A percentile compares a stretch with the other conserved stretches of the same genome.
Conservation (phyloP, 805 yeast genomes). For the Pichia deserticola region DNA sequence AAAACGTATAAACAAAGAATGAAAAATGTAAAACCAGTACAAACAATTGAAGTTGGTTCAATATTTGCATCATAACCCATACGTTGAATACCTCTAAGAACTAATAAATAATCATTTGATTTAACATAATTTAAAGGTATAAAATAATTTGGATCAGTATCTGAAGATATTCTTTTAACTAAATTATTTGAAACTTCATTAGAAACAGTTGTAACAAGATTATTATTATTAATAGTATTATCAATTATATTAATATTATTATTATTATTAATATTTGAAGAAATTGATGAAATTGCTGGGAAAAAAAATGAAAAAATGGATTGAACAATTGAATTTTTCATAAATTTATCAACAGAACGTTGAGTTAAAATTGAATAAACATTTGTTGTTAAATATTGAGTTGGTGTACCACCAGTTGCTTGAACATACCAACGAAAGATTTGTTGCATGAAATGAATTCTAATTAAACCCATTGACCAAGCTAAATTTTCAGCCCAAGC, state of each 20-base stretch:
- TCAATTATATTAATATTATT: too few relatives aligned
- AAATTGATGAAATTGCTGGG: slow-evolving; percentile 8
- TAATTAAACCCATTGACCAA: slow-evolving; percentile 91
- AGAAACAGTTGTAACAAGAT: neutral
- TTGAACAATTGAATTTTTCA: slow-evolving; percentile 15
- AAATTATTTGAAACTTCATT: neutral
- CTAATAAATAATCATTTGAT: slow-evolving; percentile 53
- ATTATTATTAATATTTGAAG: too few relatives aligned
- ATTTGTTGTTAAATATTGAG: slow-evolving; percentile 53
- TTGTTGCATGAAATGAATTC: slow-evolving; percentile 73
- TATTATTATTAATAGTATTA: neutral
- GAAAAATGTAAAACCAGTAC: slow-evolving; percentile 84
- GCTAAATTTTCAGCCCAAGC: slow-evolving; percentile 90
- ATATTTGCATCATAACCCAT: slow-evolving; percentile 69
- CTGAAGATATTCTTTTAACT: neutral
- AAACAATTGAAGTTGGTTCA: slow-evolving; percentile 77
- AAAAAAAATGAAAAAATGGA: slow-evolving; percentile 13
- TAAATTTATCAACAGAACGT: slow-evolving; percentile 28
- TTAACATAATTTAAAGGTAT: slow-evolving; percentile 27
- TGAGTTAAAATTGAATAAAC: slow-evolving; percentile 70
- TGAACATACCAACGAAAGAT: slow-evolving; percentile 81
- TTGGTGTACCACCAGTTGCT: slow-evolving; percentile 83
- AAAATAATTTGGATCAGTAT: slow-evolving; percentile 4
- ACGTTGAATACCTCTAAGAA: slow-evolving; percentile 82
- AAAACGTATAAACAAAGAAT: slow-evolving; percentile 68